phyloP scores from a whole-genome alignment of 1,284 basidiomycete genomes.

The Wallemia mellicola region DNA sequence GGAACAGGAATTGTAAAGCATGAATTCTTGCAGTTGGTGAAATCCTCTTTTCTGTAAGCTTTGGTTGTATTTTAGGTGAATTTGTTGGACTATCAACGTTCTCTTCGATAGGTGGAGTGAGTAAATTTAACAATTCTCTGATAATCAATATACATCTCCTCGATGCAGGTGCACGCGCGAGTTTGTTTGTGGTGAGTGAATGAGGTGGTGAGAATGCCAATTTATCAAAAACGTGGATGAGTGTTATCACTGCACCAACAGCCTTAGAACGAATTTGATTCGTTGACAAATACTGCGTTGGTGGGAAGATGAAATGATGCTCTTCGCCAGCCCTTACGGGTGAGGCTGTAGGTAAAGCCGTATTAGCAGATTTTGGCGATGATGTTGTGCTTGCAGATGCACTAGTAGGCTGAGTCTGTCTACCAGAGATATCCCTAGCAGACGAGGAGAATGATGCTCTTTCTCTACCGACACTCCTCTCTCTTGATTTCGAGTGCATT shows the following conservation, averaged over 20 bases:
- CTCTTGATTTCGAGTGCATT: neutral
- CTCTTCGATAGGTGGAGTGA: constrained; percentile 11
- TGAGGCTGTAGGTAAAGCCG: neutral
- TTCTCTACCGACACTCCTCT: neutral
- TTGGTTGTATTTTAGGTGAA: constrained; percentile 8
- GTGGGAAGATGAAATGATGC: neutral
- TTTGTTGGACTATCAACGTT: neutral
- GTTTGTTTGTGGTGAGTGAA: constrained; percentile 10
- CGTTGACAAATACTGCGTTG: neutral
- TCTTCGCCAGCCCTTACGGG: neutral
- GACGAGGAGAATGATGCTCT: neutral
- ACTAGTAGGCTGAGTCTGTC: neutral
- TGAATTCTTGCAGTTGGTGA: constrained; percentile 28
- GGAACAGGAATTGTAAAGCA: constrained; percentile 60
- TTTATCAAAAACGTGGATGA: constrained; percentile 35
- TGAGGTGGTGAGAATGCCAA: constrained; percentile 27
- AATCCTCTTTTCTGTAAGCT: constrained; percentile 7
- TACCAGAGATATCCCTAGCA: neutral
- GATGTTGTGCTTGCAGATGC: neutral
- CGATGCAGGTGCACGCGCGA: constrained; percentile 16
- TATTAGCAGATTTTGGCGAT: neutral
- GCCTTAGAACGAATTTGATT: constrained; percentile 13
- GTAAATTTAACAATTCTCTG: constrained; percentile 18
- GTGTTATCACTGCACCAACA: constrained; percentile 29
- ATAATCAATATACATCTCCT: constrained; percentile 18